These are phyloP conservation scores for Fonsecaea pugnacius DNA, from an alignment of 2,329 filamentous ascomycete genomes.

Conservation along the genomic window DNA sequence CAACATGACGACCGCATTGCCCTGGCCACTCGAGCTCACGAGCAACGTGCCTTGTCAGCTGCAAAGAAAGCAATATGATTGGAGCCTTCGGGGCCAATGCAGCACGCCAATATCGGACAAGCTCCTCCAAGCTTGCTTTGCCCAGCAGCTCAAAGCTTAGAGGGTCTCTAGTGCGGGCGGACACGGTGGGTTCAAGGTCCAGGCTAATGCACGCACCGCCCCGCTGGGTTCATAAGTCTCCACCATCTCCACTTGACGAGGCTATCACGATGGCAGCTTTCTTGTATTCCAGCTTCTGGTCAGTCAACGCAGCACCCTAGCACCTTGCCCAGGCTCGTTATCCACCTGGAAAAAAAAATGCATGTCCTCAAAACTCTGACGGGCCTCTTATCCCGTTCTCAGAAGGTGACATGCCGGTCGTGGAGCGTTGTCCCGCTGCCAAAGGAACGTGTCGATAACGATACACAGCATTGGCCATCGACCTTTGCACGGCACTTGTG, in stretches of 20 bases:
- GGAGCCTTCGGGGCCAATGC: background rate
- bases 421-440: background rate
- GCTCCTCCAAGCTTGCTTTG: background rate
- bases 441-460: constrained; percentile 7
- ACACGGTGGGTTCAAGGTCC: background rate
- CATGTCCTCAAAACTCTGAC: background rate
- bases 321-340: background rate
- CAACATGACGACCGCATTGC: constrained; percentile 12
- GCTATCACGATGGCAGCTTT: constrained; percentile 4
- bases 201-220: constrained; percentile 7
- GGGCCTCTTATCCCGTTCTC: background rate
- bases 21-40: background rate
- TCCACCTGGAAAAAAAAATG: background rate
- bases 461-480: constrained; percentile 3
- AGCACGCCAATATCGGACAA: constrained; percentile 8
- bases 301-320: background rate
- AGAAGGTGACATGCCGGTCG: constrained; percentile 11
- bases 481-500: background rate
- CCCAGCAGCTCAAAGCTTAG: background rate
- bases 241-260: background rate
- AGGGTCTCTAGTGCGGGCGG: background rate
- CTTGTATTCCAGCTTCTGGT: background rate
- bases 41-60: constrained; percentile 10
- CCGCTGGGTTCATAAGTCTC: background rate
- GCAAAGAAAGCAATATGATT: constrained; percentile 10